These are phyloP conservation scores for Eucalyptus sp. DNA, from an alignment of 345 rosid species.

Conservation along the genomic window DNA sequence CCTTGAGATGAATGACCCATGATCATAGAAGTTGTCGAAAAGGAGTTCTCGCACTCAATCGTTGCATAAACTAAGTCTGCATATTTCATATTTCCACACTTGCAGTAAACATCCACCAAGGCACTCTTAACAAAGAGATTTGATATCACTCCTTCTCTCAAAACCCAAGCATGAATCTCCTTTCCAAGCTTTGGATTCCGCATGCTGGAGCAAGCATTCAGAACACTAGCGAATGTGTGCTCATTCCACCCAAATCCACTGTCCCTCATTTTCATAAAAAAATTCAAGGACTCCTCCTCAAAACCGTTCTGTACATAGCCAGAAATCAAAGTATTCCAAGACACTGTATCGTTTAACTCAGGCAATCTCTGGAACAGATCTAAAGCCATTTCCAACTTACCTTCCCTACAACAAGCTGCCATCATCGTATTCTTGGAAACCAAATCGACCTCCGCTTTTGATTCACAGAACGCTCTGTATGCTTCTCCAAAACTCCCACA, in stretches of 20 bases:
- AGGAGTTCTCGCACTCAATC: conserved; percentile 26
- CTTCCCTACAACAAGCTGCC: conserved; percentile 64
- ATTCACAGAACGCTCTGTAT: conserved; percentile 20
- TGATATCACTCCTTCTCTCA: conserved; percentile 33
- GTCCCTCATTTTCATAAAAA: conserved; percentile 47
- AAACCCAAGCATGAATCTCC: conserved; percentile 54
- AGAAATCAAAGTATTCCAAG: conserved; percentile 71
- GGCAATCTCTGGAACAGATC: conserved; percentile 35
- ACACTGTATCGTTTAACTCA: conserved; percentile 40
- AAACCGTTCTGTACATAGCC: conserved; percentile 46
- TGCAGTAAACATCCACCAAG: conserved; percentile 57
- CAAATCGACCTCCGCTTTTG: conserved; percentile 24
- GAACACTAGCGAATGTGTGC: conserved; percentile 41
- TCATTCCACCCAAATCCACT: conserved; percentile 47
- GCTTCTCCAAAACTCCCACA: conserved; percentile 44
- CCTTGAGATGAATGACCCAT: conserved; percentile 48
- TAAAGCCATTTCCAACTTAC: conserved; percentile 48
- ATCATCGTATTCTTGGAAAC: conserved; percentile 65
- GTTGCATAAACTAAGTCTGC: conserved; percentile 34
- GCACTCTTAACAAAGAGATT: conserved; percentile 39
- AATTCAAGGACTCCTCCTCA: conserved; percentile 35
- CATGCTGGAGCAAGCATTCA: conserved; percentile 42
- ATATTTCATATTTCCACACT: conserved; percentile 51
- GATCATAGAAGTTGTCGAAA: conserved; percentile 50
- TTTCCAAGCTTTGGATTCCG: conserved; percentile 41